These are phyloP conservation scores for Schizothecium vesticola DNA, from an alignment of 495 filamentous ascomycete species.

Conservation along the genomic window DNA sequence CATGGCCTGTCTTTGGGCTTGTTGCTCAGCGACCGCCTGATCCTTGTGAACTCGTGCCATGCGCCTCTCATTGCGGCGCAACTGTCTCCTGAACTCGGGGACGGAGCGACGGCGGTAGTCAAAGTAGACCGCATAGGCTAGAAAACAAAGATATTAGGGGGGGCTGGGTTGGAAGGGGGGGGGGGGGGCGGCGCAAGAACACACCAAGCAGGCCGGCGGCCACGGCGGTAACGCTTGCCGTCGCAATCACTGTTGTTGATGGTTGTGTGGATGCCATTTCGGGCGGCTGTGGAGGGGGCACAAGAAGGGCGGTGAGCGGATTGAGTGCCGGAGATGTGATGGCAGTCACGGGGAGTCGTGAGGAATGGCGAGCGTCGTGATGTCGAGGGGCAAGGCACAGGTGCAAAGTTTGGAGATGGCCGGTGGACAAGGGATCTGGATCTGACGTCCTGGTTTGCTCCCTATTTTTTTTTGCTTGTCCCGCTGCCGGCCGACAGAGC, in stretches of 20 bases:
- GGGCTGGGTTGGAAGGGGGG: not conserved
- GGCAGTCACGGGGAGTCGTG: not conserved
- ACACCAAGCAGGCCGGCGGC: slow-evolving; percentile 72
- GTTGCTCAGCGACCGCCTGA: slow-evolving; percentile 60
- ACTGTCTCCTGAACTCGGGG: slow-evolving; percentile 74
- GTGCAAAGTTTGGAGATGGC: not conserved
- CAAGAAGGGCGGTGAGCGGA: not conserved
- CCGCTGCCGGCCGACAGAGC: slow-evolving; percentile 4
- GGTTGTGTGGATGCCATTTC: slow-evolving; percentile 5
- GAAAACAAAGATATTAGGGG: slow-evolving; percentile 25
- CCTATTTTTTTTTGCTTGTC: slow-evolving; percentile 14
- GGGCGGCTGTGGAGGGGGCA: not conserved
- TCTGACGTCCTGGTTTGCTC: not conserved
- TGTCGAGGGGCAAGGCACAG: not conserved
- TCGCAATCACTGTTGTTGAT: slow-evolving; percentile 52
- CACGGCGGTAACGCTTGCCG: slow-evolving; percentile 66
- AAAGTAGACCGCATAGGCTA: slow-evolving; percentile 81
- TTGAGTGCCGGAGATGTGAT: not conserved
- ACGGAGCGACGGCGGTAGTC: slow-evolving; percentile 87
- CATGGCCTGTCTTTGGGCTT: slow-evolving; percentile 66
- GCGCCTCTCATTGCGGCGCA: slow-evolving; percentile 77
- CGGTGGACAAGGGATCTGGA: not conserved
- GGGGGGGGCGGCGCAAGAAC: slow-evolving; percentile 18
- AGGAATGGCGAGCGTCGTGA: not conserved
- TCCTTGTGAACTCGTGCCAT: slow-evolving; percentile 72